phyloP scores from a whole-genome alignment of 345 rosid species.

The Acer campestre region DNA sequence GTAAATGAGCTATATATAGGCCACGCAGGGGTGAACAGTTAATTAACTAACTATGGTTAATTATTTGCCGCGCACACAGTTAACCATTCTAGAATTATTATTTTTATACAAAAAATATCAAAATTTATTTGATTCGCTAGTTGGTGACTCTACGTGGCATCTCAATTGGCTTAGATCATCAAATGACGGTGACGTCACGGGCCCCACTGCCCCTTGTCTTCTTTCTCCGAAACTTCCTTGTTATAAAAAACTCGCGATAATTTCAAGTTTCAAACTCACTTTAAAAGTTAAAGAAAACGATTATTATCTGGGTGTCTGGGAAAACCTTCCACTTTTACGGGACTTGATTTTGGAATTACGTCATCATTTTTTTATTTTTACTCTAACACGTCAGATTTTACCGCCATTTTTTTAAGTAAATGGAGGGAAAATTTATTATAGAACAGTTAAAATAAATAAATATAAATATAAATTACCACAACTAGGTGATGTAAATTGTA shows the following conservation, averaged over 20 bases:
- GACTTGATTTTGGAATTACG: too few species aligned
- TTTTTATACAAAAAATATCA: neutral
- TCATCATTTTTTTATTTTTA: neutral
- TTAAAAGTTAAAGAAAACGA: too few species aligned
- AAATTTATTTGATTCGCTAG: neutral
- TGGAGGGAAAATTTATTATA: too few species aligned
- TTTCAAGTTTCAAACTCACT: neutral
- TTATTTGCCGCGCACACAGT: constrained; percentile 8
- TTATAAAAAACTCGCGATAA: neutral
- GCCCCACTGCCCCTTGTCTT: neutral
- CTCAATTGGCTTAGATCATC: neutral
- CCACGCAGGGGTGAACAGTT: too few species aligned
- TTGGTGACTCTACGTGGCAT: neutral
- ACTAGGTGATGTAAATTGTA: too few species aligned
- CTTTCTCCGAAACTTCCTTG: neutral
- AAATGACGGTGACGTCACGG: neutral
- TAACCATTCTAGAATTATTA: neutral
- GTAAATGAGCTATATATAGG: neutral
- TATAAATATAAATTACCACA: neutral
- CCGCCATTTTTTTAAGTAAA: neutral
- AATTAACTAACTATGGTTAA: constrained; percentile 15
- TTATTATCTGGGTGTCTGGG: too few species aligned
- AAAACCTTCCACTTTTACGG: too few species aligned
- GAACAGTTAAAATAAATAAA: neutral
- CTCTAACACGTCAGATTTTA: neutral